phyloP scores from a whole-genome alignment of 2,329 filamentous ascomycete species.

The Aspergillus awamori region DNA sequence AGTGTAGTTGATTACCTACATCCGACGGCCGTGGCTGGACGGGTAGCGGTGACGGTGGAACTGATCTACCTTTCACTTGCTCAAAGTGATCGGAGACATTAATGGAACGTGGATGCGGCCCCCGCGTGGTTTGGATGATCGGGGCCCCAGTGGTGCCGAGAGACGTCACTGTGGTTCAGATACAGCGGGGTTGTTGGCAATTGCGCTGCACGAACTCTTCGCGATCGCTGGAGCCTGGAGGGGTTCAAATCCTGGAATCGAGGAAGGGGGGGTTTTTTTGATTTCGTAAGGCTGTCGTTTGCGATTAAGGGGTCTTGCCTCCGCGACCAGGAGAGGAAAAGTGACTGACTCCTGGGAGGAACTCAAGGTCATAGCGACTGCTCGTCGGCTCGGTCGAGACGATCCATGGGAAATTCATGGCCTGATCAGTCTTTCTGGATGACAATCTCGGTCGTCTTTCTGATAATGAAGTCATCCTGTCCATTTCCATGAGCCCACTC shows the following conservation, averaged over 20 bases:
- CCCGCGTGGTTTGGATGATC: background rate
- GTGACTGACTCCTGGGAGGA: background rate
- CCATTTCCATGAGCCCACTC: background rate
- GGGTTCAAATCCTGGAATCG: background rate
- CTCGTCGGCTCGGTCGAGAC: background rate
- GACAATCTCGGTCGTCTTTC: slow-evolving; percentile 4
- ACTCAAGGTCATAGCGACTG: background rate
- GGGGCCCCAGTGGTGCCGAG: background rate
- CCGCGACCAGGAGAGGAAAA: too few species aligned
- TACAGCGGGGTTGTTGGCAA: background rate
- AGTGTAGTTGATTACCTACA: background rate
- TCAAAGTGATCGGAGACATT: background rate
- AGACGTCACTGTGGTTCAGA: background rate
- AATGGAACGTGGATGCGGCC: background rate
- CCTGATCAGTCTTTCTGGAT: slow-evolving; percentile 2
- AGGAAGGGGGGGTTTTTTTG: background rate
- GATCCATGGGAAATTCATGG: background rate
- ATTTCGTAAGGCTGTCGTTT: background rate
- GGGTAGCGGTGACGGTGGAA: background rate
- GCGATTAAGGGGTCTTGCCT: background rate
- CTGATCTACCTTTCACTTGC: background rate
- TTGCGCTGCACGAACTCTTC: background rate
- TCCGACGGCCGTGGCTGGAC: background rate
- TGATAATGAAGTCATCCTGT: background rate
- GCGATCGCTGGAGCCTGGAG: background rate